Evolutionary conservation across 169 alveolate genomes (phyloP).

Genomic region (Miamiensis avidus): DNA sequence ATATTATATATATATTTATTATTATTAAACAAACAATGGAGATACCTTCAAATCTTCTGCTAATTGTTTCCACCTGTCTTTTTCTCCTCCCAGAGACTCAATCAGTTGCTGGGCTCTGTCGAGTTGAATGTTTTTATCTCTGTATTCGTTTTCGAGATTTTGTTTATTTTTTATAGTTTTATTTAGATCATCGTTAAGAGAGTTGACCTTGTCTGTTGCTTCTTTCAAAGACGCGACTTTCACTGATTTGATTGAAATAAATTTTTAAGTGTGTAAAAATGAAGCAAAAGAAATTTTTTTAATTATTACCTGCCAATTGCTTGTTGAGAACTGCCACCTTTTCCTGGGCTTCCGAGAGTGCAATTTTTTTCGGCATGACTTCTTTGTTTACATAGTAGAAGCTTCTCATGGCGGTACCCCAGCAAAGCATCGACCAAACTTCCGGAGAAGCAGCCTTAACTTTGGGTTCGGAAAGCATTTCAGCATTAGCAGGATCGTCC

Average conservation of each 20-base stretch:
- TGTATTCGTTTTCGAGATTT: constrained; percentile 77
- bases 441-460: constrained; percentile 73
- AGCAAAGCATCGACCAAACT: constrained; percentile 71
- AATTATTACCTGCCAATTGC: constrained; percentile 62
- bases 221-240: constrained; percentile 76
- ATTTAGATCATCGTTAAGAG: constrained; percentile 64
- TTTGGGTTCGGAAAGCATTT: constrained; percentile 49
- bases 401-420: constrained; percentile 73
- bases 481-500: constrained; percentile 73
- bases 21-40: too few relatives aligned
- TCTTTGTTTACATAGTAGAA: constrained; percentile 67
- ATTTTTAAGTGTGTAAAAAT: too few relatives aligned
- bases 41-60: constrained; percentile 78
- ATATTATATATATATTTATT: too few relatives aligned
- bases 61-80: constrained; percentile 88
- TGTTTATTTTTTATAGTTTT: constrained; percentile 55
- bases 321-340: constrained; percentile 62
- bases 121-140: constrained; percentile 80
- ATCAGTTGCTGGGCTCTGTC: constrained; percentile 88
- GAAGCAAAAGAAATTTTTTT: too few relatives aligned
- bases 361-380: constrained; percentile 70
- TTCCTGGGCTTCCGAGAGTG: constrained; percentile 62
- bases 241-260: too few relatives aligned
- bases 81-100: constrained; percentile 89
- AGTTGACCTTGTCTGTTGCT: constrained; percentile 71